phyloP scores from a whole-genome alignment of 768 basidiomycete genomes.

The Stropharia rugosoannulata region DNA sequence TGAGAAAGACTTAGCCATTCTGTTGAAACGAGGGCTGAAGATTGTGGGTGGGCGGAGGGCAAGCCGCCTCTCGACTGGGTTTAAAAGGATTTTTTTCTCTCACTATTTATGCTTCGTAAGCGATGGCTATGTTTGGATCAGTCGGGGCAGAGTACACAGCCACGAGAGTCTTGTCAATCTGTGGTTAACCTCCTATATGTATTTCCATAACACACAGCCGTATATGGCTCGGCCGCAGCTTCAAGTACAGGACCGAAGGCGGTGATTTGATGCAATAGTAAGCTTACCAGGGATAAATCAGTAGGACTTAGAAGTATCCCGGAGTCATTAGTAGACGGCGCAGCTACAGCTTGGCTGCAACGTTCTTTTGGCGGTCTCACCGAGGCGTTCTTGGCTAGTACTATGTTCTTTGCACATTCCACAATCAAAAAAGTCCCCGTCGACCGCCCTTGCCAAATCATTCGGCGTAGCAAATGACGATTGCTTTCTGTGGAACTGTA shows the following conservation, averaged over 20 bases:
- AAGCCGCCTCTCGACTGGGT: not conserved
- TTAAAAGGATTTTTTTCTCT: constrained; percentile 2
- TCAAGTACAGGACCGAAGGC: not conserved
- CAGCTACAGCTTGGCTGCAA: no score
- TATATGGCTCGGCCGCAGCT: not conserved
- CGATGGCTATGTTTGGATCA: constrained; percentile 4
- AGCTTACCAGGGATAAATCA: no score
- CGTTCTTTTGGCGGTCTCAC: no score
- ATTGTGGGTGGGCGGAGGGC: constrained; percentile 3
- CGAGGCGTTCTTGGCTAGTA: no score
- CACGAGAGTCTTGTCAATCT: not conserved
- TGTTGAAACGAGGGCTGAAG: not conserved
- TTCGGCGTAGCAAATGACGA: no score
- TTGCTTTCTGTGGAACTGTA: no score
- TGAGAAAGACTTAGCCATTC: constrained; percentile 13
- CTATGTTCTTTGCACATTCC: no score
- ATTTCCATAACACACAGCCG: not conserved
- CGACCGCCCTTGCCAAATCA: no score
- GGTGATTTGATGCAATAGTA: no score
- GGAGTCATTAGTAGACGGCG: no score
- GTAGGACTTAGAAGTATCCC: no score
- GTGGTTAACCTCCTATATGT: not conserved
- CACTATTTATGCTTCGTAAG: constrained; percentile 1
- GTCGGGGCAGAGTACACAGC: not conserved
- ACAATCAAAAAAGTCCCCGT: no score